These are phyloP conservation scores for Alternaria sp. DNA, from an alignment of 2,329 filamentous ascomycete genomes.

Conservation along the genomic window DNA sequence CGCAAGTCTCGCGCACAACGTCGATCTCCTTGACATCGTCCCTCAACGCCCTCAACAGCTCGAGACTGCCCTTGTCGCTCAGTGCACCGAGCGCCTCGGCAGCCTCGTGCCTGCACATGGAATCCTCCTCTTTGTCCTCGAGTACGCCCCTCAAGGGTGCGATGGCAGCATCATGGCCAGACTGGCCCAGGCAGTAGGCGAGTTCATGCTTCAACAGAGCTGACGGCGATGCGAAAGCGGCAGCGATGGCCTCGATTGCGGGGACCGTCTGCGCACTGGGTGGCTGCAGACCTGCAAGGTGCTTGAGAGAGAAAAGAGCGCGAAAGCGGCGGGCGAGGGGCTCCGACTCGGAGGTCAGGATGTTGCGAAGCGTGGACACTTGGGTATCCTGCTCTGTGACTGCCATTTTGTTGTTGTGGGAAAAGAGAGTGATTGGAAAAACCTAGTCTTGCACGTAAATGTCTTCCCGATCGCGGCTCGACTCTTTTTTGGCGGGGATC, in stretches of 20 bases:
- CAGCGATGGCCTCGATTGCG: slow-evolving; percentile 83
- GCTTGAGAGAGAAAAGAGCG: slow-evolving; percentile 96
- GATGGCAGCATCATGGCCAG: slow-evolving; percentile 77
- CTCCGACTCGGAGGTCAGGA: slow-evolving; percentile 80
- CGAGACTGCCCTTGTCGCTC: slow-evolving; percentile 76
- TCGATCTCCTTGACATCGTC: slow-evolving; percentile 79
- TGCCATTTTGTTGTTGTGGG: slow-evolving; percentile 32
- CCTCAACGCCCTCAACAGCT: slow-evolving; percentile 75
- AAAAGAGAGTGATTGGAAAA: background rate
- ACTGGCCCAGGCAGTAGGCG: slow-evolving; percentile 96
- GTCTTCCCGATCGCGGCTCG: slow-evolving; percentile 25
- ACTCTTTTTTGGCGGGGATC: slow-evolving; percentile 40
- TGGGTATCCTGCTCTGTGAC: slow-evolving; percentile 53
- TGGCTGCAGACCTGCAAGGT: slow-evolving; percentile 76
- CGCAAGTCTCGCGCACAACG: slow-evolving; percentile 92
- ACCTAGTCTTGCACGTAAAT: background rate
- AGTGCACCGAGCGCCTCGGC: slow-evolving; percentile 93
- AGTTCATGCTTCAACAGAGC: slow-evolving; percentile 95
- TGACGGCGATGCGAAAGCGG: slow-evolving; percentile 83
- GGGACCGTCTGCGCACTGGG: slow-evolving; percentile 67
- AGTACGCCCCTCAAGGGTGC: slow-evolving; percentile 77
- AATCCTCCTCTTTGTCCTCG: slow-evolving; percentile 80
- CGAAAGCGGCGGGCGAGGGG: slow-evolving; percentile 91
- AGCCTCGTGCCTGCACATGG: slow-evolving; percentile 96
- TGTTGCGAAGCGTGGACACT: slow-evolving; percentile 73